These are phyloP conservation scores for Citrus inodora DNA, from an alignment of 345 rosid genomes.

Conservation along the genomic window DNA sequence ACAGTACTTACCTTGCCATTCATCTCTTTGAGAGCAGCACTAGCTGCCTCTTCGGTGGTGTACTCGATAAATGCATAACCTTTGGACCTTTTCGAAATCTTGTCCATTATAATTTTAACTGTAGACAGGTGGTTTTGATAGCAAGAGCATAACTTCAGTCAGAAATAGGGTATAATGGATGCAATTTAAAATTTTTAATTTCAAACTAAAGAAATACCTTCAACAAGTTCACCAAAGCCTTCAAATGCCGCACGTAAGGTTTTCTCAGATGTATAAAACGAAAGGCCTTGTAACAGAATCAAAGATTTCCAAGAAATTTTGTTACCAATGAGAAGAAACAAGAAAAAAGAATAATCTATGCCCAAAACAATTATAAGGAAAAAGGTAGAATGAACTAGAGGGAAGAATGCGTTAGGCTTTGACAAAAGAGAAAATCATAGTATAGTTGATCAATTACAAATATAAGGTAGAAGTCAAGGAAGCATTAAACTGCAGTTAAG, in stretches of 20 bases:
- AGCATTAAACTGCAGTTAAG: neutral
- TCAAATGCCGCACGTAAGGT: conserved; percentile 86
- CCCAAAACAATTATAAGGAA: neutral
- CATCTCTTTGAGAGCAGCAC: conserved; percentile 87
- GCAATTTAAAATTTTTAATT: neutral
- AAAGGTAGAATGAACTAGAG: neutral
- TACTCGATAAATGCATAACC: conserved; percentile 91
- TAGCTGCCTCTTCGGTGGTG: conserved; percentile 88
- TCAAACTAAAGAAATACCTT: conserved; percentile 45
- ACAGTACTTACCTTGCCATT: conserved; percentile 68
- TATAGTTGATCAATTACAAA: neutral
- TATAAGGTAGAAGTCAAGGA: neutral
- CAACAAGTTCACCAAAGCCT: conserved; percentile 83
- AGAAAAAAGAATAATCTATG: neutral
- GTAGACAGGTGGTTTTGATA: conserved; percentile 2
- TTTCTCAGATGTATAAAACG: conserved; percentile 96
- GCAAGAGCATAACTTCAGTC: neutral
- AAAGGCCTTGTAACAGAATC: conserved; percentile 50
- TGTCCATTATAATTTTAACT: conserved; percentile 97
- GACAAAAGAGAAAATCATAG: neutral
- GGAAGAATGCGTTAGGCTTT: neutral
- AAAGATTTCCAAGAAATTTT: neutral
- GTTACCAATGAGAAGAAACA: conserved; percentile 4
- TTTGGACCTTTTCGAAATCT: conserved; percentile 94
- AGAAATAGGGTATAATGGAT: neutral